Evolutionary conservation across 805 yeast genomes (phyloP), one percentile per base, ranked within the genome.

Genomic region (Ogataea naganishii): DNA sequence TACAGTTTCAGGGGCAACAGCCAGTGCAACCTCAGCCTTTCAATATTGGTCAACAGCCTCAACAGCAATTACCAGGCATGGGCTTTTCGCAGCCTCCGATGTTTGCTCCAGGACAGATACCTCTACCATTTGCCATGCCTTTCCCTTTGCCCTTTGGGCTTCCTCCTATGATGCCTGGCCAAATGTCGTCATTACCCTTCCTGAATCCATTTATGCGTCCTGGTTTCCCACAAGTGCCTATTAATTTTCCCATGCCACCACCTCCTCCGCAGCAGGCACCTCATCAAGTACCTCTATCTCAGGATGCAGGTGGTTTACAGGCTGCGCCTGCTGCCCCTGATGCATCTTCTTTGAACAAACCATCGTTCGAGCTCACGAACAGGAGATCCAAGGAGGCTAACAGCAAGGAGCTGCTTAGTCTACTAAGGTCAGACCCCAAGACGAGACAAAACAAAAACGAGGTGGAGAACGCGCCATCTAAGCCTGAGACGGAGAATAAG

Each of bases 271-370:
- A 34, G 6, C 37, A 31, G 7, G 36, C 37, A 5, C 37, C 31
- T 13, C 33, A 29, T 19, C 31, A 22, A 18, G 35, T 28, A 10
- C 14, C 23, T 26, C 38, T 27, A 27, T 26, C 29, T 13, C 27
- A 27, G 18, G 18, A 18, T 15, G 18, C 39, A n/a, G 37, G 24
- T 6, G 21, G 33, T 24, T 34, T 34, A 15, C 25, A 34, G 25
- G 38, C 32, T 25, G 34, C 32, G 29, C 28, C 35, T 3, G 29
- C 29, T 20, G 53, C 54, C 6, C 60, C 60, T 18, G 49, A 48
- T 13, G 52, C 57, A 7, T 51, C 55, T 3, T 36, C 53, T 3
- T 43, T 57, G 21, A 46, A 43, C 26, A 56, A 48, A 32, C 60
- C 62, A n/a, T 43, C 44, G 11, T 44, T 52, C 31, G 45, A 31